Conservation (phyloP, 768 basidiomycete genomes). For the Wakefieldia striispora region DNA sequence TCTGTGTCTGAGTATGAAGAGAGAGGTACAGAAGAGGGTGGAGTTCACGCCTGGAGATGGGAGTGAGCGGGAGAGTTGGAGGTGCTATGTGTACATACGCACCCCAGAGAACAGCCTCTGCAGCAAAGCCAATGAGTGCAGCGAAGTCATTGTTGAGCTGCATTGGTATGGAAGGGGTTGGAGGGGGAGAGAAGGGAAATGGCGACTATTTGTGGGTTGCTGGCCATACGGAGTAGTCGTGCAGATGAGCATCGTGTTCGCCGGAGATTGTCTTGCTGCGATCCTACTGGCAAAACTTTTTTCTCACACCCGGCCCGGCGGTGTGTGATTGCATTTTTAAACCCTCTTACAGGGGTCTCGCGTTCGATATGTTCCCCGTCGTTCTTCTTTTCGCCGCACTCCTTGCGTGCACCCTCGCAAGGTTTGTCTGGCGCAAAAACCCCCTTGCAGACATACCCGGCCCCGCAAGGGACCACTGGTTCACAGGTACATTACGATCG, state of each 20-base stretch:
- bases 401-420: slow-evolving; percentile 17
- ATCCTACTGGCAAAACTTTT: no score
- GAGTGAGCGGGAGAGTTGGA: neutral
- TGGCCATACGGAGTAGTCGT: neutral
- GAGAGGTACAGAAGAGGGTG: slow-evolving; percentile 30
- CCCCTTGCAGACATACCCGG: slow-evolving; percentile 27
- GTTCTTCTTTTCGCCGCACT: slow-evolving; percentile 1
- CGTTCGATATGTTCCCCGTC: neutral
- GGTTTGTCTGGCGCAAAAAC: slow-evolving; percentile 10
- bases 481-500: slow-evolving; percentile 25
- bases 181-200: neutral
- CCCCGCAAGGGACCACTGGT: slow-evolving; percentile 35
- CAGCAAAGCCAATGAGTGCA: slow-evolving; percentile 37
- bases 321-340: no score
- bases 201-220: neutral
- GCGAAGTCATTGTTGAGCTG: slow-evolving; percentile 30
- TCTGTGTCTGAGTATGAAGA: slow-evolving; percentile 23
- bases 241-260: no score
- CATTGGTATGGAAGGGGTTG: slow-evolving; percentile 4
- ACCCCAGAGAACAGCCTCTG: slow-evolving; percentile 39
- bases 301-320: no score
- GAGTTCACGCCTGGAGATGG: slow-evolving; percentile 14
- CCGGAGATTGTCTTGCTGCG: neutral
- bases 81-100: neutral
- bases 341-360: no score